phyloP scores from a whole-genome alignment of 306 rosid genomes.

The Vigna trinervia region DNA sequence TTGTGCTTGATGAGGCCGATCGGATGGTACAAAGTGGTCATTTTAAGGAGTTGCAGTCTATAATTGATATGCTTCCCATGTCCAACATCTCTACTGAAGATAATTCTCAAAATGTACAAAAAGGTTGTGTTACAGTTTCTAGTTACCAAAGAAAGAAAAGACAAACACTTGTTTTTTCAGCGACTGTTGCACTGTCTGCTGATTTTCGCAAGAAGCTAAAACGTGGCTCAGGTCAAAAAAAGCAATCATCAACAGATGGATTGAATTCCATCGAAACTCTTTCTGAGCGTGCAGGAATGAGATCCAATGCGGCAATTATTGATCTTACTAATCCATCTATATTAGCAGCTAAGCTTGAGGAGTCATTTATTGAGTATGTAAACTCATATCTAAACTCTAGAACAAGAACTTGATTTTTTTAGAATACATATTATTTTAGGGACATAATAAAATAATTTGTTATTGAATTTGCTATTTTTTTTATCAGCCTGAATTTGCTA shows the following conservation, averaged over 20 bases:
- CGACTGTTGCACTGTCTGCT: constrained; percentile 85
- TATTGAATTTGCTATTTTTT: not conserved
- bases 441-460: not conserved
- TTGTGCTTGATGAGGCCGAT: constrained; percentile 98
- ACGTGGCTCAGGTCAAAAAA: constrained; percentile 65
- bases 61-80: constrained; percentile 91
- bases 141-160: constrained; percentile 85
- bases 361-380: constrained; percentile 91
- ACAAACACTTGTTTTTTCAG: constrained; percentile 96
- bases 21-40: constrained; percentile 93
- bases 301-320: constrained; percentile 84
- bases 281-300: constrained; percentile 92
- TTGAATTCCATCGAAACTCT: constrained; percentile 86
- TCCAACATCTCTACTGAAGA: constrained; percentile 53
- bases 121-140: constrained; percentile 59
- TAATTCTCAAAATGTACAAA: constrained; percentile 56
- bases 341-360: constrained; percentile 83
- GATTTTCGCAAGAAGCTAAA: constrained; percentile 95
- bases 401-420: constrained; percentile 30
- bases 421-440: constrained; percentile 14
- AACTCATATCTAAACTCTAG: constrained; percentile 37
- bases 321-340: constrained; percentile 82
- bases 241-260: constrained; percentile 64
- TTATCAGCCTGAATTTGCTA: not conserved
- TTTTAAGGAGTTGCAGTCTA: constrained; percentile 89